Evolutionary conservation across 306 rosid genomes (phyloP).

Genomic region (Lotus japonicus): DNA sequence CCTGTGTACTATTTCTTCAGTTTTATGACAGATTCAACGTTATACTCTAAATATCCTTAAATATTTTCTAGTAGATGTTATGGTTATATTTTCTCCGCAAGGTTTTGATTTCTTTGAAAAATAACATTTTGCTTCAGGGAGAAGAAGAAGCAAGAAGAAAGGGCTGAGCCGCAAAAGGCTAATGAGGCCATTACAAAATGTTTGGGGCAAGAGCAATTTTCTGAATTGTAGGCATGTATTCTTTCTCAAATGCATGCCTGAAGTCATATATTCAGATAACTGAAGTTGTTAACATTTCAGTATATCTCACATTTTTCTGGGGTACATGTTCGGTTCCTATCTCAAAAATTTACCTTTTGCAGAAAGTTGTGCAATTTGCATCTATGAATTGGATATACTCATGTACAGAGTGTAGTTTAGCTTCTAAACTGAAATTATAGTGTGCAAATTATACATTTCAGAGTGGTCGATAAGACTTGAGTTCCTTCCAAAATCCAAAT

Average conservation of each 20-base stretch:
- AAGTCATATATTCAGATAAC: conserved; percentile 4
- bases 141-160: conserved; percentile 91
- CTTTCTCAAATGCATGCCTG: conserved; percentile 11
- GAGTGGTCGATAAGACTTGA: background rate
- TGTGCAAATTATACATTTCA: background rate
- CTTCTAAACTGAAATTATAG: background rate
- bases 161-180: conserved; percentile 62
- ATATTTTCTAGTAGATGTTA: background rate
- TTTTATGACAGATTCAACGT: too few species aligned
- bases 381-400: background rate
- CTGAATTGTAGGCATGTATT: conserved; percentile 27
- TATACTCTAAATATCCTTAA: background rate
- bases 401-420: background rate
- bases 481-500: background rate
- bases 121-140: conserved; percentile 58
- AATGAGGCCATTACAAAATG: conserved; percentile 77
- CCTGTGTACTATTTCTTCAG: too few species aligned
- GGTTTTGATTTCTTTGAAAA: conserved; percentile 7
- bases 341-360: background rate
- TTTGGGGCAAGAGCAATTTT: conserved; percentile 44
- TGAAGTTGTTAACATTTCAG: conserved; percentile 5
- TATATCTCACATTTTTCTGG: background rate
- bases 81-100: background rate
- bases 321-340: background rate
- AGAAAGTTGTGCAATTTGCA: background rate